Evolutionary conservation across 305 asterid species (phyloP).

Genomic region (Solanum hybrid): DNA sequence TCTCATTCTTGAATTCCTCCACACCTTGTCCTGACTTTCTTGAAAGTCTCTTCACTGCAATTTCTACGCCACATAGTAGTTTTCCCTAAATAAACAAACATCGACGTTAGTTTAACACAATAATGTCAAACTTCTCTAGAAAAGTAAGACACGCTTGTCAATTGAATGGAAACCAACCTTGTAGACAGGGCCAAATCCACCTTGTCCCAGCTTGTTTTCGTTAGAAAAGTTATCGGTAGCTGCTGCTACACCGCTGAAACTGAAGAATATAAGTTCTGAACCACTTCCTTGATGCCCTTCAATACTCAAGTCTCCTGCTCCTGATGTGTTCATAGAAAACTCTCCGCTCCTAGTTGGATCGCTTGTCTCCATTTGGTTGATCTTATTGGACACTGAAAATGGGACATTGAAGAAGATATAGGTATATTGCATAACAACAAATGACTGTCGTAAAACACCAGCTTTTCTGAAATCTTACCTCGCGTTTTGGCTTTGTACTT

Average conservation of each 20-base stretch:
- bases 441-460: not conserved
- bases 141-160: not conserved
- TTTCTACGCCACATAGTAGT: constrained; percentile 52
- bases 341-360: constrained; percentile 29
- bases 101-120: not conserved
- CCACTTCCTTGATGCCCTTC: constrained; percentile 50
- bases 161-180: constrained; percentile 26
- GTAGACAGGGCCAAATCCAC: constrained; percentile 89
- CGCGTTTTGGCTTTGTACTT: constrained; percentile 18
- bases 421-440: not conserved
- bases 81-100: constrained; percentile 39
- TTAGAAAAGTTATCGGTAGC: constrained; percentile 59
- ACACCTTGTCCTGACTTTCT: constrained; percentile 71
- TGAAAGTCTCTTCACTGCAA: constrained; percentile 87
- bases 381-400: constrained; percentile 4
- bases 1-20: constrained; percentile 77
- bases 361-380: constrained; percentile 12
- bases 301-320: constrained; percentile 23
- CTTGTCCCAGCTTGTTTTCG: constrained; percentile 73
- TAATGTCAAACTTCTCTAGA: not conserved
- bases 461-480: constrained; percentile 22
- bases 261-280: constrained; percentile 45
- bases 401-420: not conserved
- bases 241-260: constrained; percentile 34
- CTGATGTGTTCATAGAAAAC: constrained; percentile 30